Evolutionary conservation across 2,329 filamentous ascomycete species (phyloP).

Genomic region (Penicillium griseofulvum): DNA sequence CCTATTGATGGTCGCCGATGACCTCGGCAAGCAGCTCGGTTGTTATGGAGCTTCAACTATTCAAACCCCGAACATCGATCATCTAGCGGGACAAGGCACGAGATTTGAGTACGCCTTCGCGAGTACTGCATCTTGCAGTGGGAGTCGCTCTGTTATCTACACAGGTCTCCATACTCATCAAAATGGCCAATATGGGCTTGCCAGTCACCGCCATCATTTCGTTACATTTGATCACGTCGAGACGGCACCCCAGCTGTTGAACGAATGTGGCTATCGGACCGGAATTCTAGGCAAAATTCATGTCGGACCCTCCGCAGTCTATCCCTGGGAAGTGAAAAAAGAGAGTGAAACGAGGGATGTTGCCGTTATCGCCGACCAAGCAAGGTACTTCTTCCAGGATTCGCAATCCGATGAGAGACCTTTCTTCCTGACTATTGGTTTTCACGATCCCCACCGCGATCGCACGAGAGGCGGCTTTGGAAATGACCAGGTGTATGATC

Average conservation of each 20-base stretch:
- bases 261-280: slow-evolving; percentile 43
- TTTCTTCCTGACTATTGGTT: slow-evolving; percentile 50
- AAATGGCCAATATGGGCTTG: slow-evolving; percentile 50
- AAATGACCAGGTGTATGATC: slow-evolving; percentile 38
- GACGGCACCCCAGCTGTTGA: slow-evolving; percentile 42
- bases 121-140: slow-evolving; percentile 47
- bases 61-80: slow-evolving; percentile 44
- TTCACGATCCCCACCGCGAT: slow-evolving; percentile 49
- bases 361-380: slow-evolving; percentile 39
- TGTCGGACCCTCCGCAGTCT: slow-evolving; percentile 42
- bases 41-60: slow-evolving; percentile 32
- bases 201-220: slow-evolving; percentile 42
- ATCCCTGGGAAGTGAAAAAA: slow-evolving; percentile 45
- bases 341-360: slow-evolving; percentile 49
- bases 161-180: slow-evolving; percentile 50
- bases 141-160: slow-evolving; percentile 49
- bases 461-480: slow-evolving; percentile 44
- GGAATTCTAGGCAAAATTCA: slow-evolving; percentile 52
- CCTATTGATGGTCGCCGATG: slow-evolving; percentile 46
- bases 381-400: slow-evolving; percentile 39
- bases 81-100: slow-evolving; percentile 38
- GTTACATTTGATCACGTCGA: slow-evolving; percentile 47
- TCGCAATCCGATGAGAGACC: slow-evolving; percentile 32
- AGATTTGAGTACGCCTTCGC: slow-evolving; percentile 34
- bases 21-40: slow-evolving; percentile 41